phyloP scores from a whole-genome alignment of 305 asterid genomes.

The Rubia balearica region DNA sequence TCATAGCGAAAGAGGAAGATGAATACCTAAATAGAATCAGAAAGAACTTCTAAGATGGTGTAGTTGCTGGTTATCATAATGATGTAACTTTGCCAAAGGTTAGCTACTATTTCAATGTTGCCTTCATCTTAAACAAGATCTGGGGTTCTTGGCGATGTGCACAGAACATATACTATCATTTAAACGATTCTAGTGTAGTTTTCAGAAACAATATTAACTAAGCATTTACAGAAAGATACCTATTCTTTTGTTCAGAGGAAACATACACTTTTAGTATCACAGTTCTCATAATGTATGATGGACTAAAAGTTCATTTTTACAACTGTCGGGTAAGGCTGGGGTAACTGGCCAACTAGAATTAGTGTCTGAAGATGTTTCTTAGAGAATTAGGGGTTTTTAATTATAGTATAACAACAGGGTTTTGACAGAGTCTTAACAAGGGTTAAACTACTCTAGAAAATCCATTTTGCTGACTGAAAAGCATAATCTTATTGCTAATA shows the following conservation, averaged over 20 bases:
- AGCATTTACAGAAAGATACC: too few relatives aligned
- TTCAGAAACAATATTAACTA: not conserved
- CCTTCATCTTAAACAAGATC: not conserved
- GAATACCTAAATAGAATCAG: too few relatives aligned
- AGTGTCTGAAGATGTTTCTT: not conserved
- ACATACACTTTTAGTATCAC: not conserved
- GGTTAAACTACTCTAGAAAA: not conserved
- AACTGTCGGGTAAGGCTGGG: not conserved
- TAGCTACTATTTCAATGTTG: not conserved
- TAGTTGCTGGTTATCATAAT: too few relatives aligned
- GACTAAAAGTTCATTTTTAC: not conserved
- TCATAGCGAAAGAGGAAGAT: too few relatives aligned
- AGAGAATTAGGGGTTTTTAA: not conserved
- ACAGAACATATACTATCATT: not conserved
- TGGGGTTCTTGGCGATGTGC: not conserved
- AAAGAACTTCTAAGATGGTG: too few relatives aligned
- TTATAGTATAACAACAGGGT: not conserved
- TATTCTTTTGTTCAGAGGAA: not conserved
- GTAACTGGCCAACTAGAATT: not conserved
- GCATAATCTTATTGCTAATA: not conserved
- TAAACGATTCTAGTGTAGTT: not conserved
- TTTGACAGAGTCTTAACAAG: not conserved
- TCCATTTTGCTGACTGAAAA: not conserved
- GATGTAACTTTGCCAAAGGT: not conserved
- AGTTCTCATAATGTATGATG: not conserved